Base-by-base conservation (phyloP, 345 rosid species). In the Streptanthus diversifolius region DNA sequence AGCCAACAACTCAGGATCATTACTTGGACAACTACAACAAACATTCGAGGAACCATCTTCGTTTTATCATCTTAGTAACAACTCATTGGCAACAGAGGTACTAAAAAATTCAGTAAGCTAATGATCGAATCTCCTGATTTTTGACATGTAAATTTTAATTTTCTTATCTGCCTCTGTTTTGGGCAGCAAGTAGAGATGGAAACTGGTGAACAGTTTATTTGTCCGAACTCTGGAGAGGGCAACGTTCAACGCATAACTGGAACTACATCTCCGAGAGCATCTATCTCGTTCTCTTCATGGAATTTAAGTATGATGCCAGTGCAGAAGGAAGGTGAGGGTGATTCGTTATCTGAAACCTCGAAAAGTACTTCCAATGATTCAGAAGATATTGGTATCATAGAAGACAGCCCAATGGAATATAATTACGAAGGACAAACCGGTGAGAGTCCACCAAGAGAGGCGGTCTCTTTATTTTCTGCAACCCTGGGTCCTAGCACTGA, bases 21-120 rank as follows among this genome's bases (percentile, higher is more conserved):
- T 89, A 71, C 86, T 86, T 59, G 82, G 81, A 45, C 86, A 82
- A 19, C 87, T 85, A 83, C 85, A 75, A 40, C 32, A 82, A 71
- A 79, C 97, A 66, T 82, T 83, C 54, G 85, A 81, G 48, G 88
- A 83, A 74, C 80, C 85, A 47, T 68, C 88, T 9, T 77, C 96
- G 6, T 89, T 72, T 84, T 85, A 78, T 73, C 77, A 71, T 54
- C 83, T 82, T 70, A 80, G 85, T 79, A 84, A 81, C 68, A 65
- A 82, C 35, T 55, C 80, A 52, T 74, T 86, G 44, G 68, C 82
- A 35, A 78, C 79, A 73, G 90, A 91, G 99, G 99, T 95, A 88
- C 71, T 30, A 54, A 35, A 62, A 22, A 10, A 1, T 21, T 27
- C 10, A 9, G 43, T 15, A 47, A 56, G 44, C 35, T 36, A 51